Evolutionary conservation across 2,329 filamentous ascomycete species (phyloP).

Genomic region (Aspergillus jensenii): DNA sequence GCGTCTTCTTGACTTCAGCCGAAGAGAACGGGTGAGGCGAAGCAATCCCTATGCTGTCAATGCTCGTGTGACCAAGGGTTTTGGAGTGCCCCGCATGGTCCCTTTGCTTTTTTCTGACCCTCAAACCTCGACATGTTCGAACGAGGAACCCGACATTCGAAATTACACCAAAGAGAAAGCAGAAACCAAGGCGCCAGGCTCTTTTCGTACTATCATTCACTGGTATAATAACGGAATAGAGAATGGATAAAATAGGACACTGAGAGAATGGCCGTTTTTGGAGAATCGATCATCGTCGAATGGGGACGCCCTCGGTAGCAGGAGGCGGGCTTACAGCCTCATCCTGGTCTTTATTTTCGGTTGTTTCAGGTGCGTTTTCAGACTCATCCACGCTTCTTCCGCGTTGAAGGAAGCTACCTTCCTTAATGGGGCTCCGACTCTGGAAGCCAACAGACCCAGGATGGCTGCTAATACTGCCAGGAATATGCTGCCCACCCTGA

Average conservation of each 20-base stretch:
- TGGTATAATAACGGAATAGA: slow-evolving; percentile 7
- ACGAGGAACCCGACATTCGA: background rate
- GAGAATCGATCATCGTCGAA: slow-evolving; percentile 53
- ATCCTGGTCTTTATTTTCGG: slow-evolving; percentile 43
- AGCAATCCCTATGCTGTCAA: background rate
- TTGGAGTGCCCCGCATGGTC: slow-evolving; percentile 6
- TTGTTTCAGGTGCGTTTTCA: slow-evolving; percentile 20
- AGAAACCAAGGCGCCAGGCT: slow-evolving; percentile 36
- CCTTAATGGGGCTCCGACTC: slow-evolving; percentile 81
- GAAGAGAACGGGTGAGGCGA: background rate
- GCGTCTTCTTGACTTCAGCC: background rate
- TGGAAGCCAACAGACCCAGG: slow-evolving; percentile 46
- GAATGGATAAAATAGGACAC: background rate
- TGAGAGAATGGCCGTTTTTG: background rate
- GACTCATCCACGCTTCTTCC: slow-evolving; percentile 67
- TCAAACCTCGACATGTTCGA: slow-evolving; percentile 3
- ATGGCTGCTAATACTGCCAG: slow-evolving; percentile 44
- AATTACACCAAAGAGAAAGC: slow-evolving; percentile 16
- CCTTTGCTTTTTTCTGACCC: slow-evolving; percentile 6
- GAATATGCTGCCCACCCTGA: slow-evolving; percentile 41
- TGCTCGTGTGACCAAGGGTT: slow-evolving; percentile 2
- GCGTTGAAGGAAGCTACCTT: slow-evolving; percentile 81
- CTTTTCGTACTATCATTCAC: slow-evolving; percentile 29
- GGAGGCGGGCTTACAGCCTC: slow-evolving; percentile 46
- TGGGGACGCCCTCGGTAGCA: slow-evolving; percentile 59